Evolutionary conservation across 768 basidiomycete species (phyloP), one percentile per base, ranked within the genome.

Genomic region (Leccinum rimulosum): DNA sequence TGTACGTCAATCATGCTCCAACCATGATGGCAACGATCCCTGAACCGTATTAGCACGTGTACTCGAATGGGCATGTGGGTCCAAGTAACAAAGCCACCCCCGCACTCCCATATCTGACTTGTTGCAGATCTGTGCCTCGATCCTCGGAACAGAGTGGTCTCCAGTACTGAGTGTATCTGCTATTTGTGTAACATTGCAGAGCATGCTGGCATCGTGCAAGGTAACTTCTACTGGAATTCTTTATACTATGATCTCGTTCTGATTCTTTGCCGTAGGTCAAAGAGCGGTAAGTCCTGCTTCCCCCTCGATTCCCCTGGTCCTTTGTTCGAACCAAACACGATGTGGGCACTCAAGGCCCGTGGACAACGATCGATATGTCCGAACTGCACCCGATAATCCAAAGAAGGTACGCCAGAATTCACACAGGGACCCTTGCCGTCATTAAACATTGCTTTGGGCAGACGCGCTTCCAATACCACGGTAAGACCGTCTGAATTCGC

Each of bases 171-270:
- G 88, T 61, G 91, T 91, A 22, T 79, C 87, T 28, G 82, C 90
- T 3, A 84, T 94, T 47, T 93, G 91, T 66, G 83, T 93, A 17
- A 94, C 93, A 4, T 74, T 95, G 50, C 93, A 95, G 76, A 91
- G 89, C 67, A 95, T 95, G 93, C 80, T 95, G 58, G 93, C 91
- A 25, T 92, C 89, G 7, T 93, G 90, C 84, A 95, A 91, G 85
- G 92, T 89, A 61, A 50, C 63, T 59, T 50, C n/a, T 38, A 49
- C 15, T 15, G 14, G 30, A 30, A 36, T 30, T 30, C 55, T 47
- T n/a, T 48, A 45, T n/a, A n/a, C n/a, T 38, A 0, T 36, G 9
- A 49, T 40, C 12, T 15, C 38, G 12, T 22, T 47, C 38, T 62
- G 30, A 64, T 47, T n/a, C 30, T 17, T 36, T 47, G n/a, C 22